A percentile compares a stretch with the other conserved stretches of the same genome.
phyloP scores from a whole-genome alignment of 495 filamentous ascomycete genomes.

The Penicillium crystallinum region DNA sequence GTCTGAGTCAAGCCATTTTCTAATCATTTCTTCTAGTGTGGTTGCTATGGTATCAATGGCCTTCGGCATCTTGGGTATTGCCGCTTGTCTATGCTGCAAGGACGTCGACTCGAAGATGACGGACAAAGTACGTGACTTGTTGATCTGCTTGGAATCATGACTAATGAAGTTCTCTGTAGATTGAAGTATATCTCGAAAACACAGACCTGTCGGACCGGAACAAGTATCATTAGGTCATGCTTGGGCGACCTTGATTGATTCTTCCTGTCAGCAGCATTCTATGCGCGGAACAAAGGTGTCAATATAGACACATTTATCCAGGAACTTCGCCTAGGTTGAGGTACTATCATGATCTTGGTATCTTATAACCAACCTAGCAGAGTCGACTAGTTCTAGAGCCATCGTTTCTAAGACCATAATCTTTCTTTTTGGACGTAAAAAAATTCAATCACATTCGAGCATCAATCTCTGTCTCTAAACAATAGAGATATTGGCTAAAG shows the following conservation, averaged over 20 bases:
- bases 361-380: too few species aligned
- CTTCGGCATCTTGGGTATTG: conserved; percentile 21
- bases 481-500: background rate
- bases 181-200: conserved; percentile 19
- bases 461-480: background rate
- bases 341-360: too few species aligned
- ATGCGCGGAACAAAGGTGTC: too few species aligned
- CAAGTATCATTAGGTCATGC: conserved; percentile 7
- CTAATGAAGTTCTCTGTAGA: conserved; percentile 4
- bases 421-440: background rate
- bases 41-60: conserved; percentile 26
- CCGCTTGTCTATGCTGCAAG: conserved; percentile 24
- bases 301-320: too few species aligned
- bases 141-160: background rate
- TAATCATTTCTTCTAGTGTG: conserved; percentile 6
- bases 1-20: background rate
- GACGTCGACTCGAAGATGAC: conserved; percentile 25
- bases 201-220: conserved; percentile 11
- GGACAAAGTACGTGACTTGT: conserved; percentile 13
- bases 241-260: too few species aligned
- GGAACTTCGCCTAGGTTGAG: too few species aligned
- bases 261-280: too few species aligned
- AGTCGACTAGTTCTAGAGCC: too few species aligned
- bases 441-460: background rate
- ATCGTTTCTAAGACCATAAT: background rate